These are phyloP conservation scores for Mycena galopus DNA, from an alignment of 768 basidiomycete genomes.

Conservation along the genomic window DNA sequence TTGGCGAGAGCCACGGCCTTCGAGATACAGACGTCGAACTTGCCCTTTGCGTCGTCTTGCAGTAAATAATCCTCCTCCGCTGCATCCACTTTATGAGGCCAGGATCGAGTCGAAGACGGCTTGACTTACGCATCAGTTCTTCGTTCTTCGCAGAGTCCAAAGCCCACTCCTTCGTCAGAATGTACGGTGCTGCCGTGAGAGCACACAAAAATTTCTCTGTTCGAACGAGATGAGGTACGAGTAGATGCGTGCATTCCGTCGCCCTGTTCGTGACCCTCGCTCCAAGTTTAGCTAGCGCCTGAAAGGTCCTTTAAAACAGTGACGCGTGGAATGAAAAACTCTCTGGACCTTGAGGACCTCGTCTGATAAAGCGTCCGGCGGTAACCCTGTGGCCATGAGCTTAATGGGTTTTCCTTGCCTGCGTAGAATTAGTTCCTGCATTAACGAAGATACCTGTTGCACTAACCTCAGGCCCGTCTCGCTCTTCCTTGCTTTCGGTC, in stretches of 20 bases:
- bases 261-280: slow-evolving; percentile 72
- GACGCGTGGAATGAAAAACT: neutral
- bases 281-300: slow-evolving; percentile 77
- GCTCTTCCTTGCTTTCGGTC: slow-evolving; percentile 28
- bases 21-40: slow-evolving; percentile 72
- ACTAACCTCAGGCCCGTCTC: slow-evolving; percentile 14
- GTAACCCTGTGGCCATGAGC: slow-evolving; percentile 78
- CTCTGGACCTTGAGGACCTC: slow-evolving; percentile 68
- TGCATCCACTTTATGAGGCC: slow-evolving; percentile 43
- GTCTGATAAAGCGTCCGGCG: slow-evolving; percentile 57
- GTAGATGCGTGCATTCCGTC: slow-evolving; percentile 82
- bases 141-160: slow-evolving; percentile 66
- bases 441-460: neutral
- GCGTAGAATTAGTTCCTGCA: neutral
- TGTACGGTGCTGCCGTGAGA: slow-evolving; percentile 69
- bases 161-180: slow-evolving; percentile 81
- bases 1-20: slow-evolving; percentile 73
- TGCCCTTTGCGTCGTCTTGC: slow-evolving; percentile 71
- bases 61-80: slow-evolving; percentile 75
- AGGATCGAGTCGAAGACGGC: neutral
- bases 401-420: slow-evolving; percentile 50
- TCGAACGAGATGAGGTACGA: slow-evolving; percentile 76
- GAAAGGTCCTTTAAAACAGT: neutral
- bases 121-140: slow-evolving; percentile 71
- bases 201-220: slow-evolving; percentile 93